These are phyloP conservation scores for Stenocarpella maydis DNA, from an alignment of 2,329 filamentous ascomycete species.

Conservation along the genomic window DNA sequence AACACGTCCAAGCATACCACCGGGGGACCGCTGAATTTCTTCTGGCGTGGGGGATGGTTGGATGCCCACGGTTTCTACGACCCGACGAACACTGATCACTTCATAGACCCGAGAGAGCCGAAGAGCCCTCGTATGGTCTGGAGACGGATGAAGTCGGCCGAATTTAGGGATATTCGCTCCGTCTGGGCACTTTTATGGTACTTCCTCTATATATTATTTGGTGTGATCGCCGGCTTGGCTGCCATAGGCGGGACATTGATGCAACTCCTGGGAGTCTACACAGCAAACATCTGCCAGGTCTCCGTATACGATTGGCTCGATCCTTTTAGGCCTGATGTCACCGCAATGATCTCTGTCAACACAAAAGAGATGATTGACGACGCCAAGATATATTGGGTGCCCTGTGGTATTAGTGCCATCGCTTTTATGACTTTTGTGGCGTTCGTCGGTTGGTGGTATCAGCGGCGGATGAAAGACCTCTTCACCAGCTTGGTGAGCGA, in stretches of 20 bases:
- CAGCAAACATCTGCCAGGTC: constrained; percentile 36
- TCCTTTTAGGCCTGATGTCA: constrained; percentile 18
- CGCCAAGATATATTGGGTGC: constrained; percentile 36
- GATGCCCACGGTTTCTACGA: constrained; percentile 37
- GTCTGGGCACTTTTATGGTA: constrained; percentile 37
- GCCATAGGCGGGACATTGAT: constrained; percentile 40
- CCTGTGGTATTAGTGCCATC: constrained; percentile 39
- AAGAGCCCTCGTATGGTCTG: not conserved
- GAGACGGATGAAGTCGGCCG: not conserved
- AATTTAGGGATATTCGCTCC: constrained; percentile 9
- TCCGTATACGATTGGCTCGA: constrained; percentile 37
- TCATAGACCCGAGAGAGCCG: constrained; percentile 22
- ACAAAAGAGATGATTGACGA: constrained; percentile 16
- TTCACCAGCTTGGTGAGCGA: constrained; percentile 33
- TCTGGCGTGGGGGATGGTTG: constrained; percentile 38
- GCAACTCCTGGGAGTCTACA: constrained; percentile 42
- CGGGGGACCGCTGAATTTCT: constrained; percentile 28
- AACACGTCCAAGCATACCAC: not conserved
- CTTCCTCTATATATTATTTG: constrained; percentile 35
- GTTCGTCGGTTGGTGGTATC: constrained; percentile 43
- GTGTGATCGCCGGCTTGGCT: constrained; percentile 53
- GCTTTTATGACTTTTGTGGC: constrained; percentile 40
- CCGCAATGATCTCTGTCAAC: constrained; percentile 8
- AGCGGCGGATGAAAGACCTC: constrained; percentile 40
- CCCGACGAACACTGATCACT: constrained; percentile 36